Conservation (phyloP, 192 early-diverging fungal genomes). For the Gonapodya sp. region DNA sequence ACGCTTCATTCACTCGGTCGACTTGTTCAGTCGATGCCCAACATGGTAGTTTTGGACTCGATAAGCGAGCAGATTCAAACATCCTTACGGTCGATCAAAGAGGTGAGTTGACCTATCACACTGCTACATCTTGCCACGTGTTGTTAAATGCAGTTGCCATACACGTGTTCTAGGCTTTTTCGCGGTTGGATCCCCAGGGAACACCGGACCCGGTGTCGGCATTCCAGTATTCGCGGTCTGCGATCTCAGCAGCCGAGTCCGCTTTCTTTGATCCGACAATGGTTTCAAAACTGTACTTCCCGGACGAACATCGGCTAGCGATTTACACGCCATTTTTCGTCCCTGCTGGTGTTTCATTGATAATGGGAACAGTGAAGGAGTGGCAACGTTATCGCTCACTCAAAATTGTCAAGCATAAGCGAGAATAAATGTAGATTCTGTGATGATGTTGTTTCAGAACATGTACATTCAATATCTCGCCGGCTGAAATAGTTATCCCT, state of each 20-base stretch:
- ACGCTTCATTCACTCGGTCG: slow-evolving; percentile 73
- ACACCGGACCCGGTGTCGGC: slow-evolving; percentile 26
- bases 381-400: slow-evolving; percentile 2
- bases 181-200: background rate
- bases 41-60: slow-evolving; percentile 86
- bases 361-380: slow-evolving; percentile 44
- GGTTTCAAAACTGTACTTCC: slow-evolving; percentile 97
- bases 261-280: slow-evolving; percentile 98
- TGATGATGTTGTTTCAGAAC: too few relatives aligned
- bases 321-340: slow-evolving; percentile 95
- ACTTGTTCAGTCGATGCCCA: slow-evolving; percentile 67
- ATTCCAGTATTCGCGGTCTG: slow-evolving; percentile 46
- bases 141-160: slow-evolving; percentile 12
- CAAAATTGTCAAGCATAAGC: background rate
- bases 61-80: slow-evolving; percentile 60
- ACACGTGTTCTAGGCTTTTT: background rate
- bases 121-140: slow-evolving; percentile 5
- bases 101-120: too few relatives aligned
- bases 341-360: slow-evolving; percentile 65
- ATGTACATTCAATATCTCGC: background rate
- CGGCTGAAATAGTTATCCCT: background rate
- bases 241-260: slow-evolving; percentile 59
- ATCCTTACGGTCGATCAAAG: slow-evolving; percentile 12
- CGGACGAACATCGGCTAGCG: slow-evolving; percentile 94
- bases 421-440: background rate